Evolutionary conservation across 1,139 yeast species (phyloP).

Genomic region (Arxiozyma bovina): DNA sequence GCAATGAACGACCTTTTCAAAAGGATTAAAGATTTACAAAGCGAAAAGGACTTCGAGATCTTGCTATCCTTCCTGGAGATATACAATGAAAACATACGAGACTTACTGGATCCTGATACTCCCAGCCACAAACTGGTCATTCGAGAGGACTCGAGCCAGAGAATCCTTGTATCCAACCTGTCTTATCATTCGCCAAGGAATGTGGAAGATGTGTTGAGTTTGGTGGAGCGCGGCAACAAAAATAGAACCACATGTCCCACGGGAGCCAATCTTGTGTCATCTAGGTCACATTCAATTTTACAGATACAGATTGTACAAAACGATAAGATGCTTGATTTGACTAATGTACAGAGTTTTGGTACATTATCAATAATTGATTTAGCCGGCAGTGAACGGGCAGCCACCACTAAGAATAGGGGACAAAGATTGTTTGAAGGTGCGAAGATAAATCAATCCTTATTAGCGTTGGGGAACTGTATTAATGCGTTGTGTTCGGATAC

Average conservation of each 20-base stretch:
- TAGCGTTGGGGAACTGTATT: constrained; percentile 90
- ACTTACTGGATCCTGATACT: constrained; percentile 52
- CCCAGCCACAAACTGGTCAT: constrained; percentile 41
- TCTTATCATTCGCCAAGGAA: constrained; percentile 54
- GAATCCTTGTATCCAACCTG: constrained; percentile 56
- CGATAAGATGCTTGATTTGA: constrained; percentile 52
- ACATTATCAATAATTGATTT: constrained; percentile 80
- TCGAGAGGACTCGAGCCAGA: constrained; percentile 61
- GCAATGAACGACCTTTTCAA: constrained; percentile 74
- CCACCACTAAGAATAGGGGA: constrained; percentile 79
- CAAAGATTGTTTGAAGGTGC: constrained; percentile 81
- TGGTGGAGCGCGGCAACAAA: constrained; percentile 61
- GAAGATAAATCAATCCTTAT: constrained; percentile 73
- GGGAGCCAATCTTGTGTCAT: constrained; percentile 81
- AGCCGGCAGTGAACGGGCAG: constrained; percentile 93
- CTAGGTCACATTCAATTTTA: constrained; percentile 87
- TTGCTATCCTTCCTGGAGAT: constrained; percentile 74
- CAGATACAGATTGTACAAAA: constrained; percentile 42
- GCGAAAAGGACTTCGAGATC: constrained; percentile 40
- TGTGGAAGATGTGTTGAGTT: constrained; percentile 73
- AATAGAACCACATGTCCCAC: constrained; percentile 82
- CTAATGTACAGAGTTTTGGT: constrained; percentile 64
- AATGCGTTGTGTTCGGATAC: constrained; percentile 48
- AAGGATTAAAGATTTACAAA: constrained; percentile 43
- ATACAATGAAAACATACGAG: constrained; percentile 82